These are phyloP conservation scores for Wickerhamomyces sp. DNA, from an alignment of 1,139 yeast species.

Conservation along the genomic window DNA sequence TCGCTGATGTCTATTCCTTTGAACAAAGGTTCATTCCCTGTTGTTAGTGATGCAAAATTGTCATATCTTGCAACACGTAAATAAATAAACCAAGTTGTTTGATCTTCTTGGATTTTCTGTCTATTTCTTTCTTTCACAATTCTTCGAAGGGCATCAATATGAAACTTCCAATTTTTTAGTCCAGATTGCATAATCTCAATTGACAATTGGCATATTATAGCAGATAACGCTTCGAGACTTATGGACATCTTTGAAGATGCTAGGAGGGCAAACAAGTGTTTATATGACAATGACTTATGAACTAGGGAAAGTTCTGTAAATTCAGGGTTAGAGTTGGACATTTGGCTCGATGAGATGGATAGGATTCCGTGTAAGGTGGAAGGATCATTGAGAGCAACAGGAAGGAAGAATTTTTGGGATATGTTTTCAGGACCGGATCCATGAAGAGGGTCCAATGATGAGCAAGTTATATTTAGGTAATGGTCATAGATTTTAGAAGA, in stretches of 20 bases:
- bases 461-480: constrained; percentile 10
- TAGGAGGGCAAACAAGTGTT: constrained; percentile 8
- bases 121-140: constrained; percentile 6
- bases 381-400: constrained; percentile 11
- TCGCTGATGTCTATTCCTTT: constrained; percentile 2
- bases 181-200: constrained; percentile 12
- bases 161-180: constrained; percentile 9
- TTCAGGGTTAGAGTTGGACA: constrained; percentile 7
- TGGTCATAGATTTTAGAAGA: constrained; percentile 5
- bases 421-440: constrained; percentile 13
- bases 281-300: constrained; percentile 11
- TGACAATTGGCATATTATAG: constrained; percentile 12
- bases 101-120: constrained; percentile 4
- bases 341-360: constrained; percentile 11
- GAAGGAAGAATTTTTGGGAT: constrained; percentile 11
- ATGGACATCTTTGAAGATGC: constrained; percentile 3
- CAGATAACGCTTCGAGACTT: constrained; percentile 7
- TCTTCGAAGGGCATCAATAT: constrained; percentile 9
- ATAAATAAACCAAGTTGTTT: constrained; percentile 9
- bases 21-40: constrained; percentile 12
- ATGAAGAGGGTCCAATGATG: constrained; percentile 11
- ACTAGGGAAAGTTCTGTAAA: constrained; percentile 6
- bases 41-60: constrained; percentile 11
- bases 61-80: constrained; percentile 13
- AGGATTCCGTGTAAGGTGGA: constrained; percentile 13